phyloP scores from a whole-genome alignment of 306 rosid species.

The Fragaria nilgerrensis region DNA sequence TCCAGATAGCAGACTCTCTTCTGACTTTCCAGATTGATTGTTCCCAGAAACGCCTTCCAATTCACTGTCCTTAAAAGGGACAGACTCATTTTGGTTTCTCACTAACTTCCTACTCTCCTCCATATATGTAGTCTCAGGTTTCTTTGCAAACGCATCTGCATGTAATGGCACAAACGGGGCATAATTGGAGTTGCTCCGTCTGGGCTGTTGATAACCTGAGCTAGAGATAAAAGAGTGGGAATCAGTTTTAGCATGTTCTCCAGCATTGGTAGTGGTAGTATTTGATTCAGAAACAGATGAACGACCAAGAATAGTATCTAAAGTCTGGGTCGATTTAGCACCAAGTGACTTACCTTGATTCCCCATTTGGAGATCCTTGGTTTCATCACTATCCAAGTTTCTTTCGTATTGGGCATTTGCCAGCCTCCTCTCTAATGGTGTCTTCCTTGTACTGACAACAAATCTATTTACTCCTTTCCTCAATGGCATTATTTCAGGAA shows the following conservation, averaged over 20 bases:
- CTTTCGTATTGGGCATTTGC: conserved; percentile 53
- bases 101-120: conserved; percentile 31
- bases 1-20: conserved; percentile 24
- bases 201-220: conserved; percentile 25
- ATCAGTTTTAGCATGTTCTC: conserved; percentile 25
- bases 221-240: conserved; percentile 22
- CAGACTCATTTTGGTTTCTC: conserved; percentile 17
- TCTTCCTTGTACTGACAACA: conserved; percentile 90
- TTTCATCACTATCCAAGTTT: conserved; percentile 45
- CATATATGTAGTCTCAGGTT: conserved; percentile 36
- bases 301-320: conserved; percentile 37
- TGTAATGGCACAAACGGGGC: conserved; percentile 57
- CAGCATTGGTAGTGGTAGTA: conserved; percentile 23
- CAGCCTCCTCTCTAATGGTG: conserved; percentile 75
- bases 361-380: conserved; percentile 25
- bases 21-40: conserved; percentile 23
- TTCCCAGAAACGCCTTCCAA: conserved; percentile 18
- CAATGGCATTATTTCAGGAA: conserved; percentile 95
- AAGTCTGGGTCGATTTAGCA: conserved; percentile 18
- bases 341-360: conserved; percentile 26
- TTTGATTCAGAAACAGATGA: conserved; percentile 34
- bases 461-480: conserved; percentile 95
- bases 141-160: conserved; percentile 47
- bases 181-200: conserved; percentile 38
- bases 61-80: conserved; percentile 12